phyloP scores from a whole-genome alignment of 495 filamentous ascomycete species.

The Durotheca rogersii region DNA sequence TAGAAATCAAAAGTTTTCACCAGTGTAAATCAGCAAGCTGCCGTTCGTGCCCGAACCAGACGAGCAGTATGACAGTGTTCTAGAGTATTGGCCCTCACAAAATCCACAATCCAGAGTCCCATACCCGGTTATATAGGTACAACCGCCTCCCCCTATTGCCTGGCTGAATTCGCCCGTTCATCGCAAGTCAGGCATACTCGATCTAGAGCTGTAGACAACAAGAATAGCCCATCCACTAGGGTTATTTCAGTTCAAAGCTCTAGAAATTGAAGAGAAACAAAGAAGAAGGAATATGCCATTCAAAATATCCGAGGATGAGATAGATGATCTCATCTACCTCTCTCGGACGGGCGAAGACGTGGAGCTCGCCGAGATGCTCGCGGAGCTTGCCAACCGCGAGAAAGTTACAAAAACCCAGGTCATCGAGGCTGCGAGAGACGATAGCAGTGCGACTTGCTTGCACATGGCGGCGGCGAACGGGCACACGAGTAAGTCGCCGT shows the following conservation, averaged over 20 bases:
- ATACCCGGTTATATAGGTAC: no score
- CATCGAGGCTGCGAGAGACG: conserved; percentile 65
- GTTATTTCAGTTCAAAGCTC: not conserved
- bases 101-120: not conserved
- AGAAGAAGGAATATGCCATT: conserved; percentile 41
- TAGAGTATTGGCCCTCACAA: not conserved
- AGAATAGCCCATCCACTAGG: not conserved
- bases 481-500: conserved; percentile 60
- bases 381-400: conserved; percentile 58
- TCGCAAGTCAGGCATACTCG: not conserved
- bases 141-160: no score
- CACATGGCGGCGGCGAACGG: conserved; percentile 93
- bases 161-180: no score
- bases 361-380: conserved; percentile 63
- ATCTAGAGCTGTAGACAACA: not conserved
- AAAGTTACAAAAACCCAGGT: conserved; percentile 54
- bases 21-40: not conserved
- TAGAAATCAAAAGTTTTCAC: not conserved
- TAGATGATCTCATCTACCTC: conserved; percentile 85
- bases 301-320: conserved; percentile 67
- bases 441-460: conserved; percentile 69
- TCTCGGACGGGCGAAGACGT: conserved; percentile 72
- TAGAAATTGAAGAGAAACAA: not conserved
- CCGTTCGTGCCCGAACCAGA: not conserved
- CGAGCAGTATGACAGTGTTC: no score